Percentiles rank a stretch among this genome's conserved stretches.
These are phyloP conservation scores for Lentinula aciculospora DNA, from an alignment of 768 basidiomycete genomes.

Conservation along the genomic window DNA sequence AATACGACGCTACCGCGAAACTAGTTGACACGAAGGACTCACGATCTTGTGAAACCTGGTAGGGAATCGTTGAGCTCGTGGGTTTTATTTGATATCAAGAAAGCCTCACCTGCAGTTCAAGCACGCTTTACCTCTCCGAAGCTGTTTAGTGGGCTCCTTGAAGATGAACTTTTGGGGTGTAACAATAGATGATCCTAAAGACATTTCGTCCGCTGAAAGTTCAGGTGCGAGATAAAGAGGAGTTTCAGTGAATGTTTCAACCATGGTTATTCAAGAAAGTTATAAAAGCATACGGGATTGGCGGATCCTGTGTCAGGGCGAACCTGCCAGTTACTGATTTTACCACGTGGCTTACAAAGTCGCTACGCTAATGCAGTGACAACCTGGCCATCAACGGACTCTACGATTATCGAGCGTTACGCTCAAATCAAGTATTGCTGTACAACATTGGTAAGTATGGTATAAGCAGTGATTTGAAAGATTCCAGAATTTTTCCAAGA, in stretches of 20 bases:
- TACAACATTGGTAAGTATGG: background rate
- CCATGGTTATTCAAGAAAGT: background rate
- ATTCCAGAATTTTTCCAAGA: background rate
- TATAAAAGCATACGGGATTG: background rate
- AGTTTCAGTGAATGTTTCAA: background rate
- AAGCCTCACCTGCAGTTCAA: conserved; percentile 17
- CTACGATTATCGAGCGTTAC: too few species aligned
- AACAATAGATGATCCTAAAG: background rate
- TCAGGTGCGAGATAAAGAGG: background rate
- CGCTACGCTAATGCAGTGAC: background rate
- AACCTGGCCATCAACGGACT: background rate
- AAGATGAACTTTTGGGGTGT: conserved; percentile 1
- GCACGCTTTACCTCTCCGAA: conserved; percentile 19
- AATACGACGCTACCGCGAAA: background rate
- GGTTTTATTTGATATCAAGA: background rate
- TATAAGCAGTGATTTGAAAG: background rate
- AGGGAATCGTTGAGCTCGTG: background rate
- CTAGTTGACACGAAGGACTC: background rate
- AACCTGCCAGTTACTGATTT: background rate
- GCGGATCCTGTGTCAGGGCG: background rate
- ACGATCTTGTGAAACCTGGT: background rate
- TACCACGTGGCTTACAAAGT: background rate
- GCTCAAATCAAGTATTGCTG: background rate
- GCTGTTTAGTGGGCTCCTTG: conserved; percentile 15
- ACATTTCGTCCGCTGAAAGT: background rate